phyloP scores from a whole-genome alignment of 345 rosid species.

The Eucalyptus grandis region DNA sequence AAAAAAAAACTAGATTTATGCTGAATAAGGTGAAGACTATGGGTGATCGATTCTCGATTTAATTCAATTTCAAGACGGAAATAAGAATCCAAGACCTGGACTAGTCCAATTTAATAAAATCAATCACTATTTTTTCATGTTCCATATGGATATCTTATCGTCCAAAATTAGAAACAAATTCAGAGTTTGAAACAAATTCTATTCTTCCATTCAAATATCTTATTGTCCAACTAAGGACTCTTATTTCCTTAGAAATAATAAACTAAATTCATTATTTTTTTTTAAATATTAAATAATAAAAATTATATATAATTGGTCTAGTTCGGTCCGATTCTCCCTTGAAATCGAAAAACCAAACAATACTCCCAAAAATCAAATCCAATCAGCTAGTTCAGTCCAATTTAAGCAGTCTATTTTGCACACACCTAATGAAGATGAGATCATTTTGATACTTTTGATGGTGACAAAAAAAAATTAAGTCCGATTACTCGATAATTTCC shows the following conservation, averaged over 20 bases:
- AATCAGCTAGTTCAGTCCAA: fast-evolving
- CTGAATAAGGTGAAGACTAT: fast-evolving
- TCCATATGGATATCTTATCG: too few species aligned
- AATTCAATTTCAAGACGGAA: too few species aligned
- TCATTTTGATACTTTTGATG: fast-evolving
- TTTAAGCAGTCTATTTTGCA: fast-evolving
- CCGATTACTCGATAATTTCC: too few species aligned
- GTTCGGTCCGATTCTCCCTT: too few species aligned
- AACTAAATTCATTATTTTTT: not conserved
- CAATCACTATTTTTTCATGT: too few species aligned
- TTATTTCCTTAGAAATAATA: fast-evolving
- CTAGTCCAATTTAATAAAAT: fast-evolving
- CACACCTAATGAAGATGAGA: not conserved
- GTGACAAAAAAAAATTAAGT: not conserved
- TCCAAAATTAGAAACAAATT: too few species aligned
- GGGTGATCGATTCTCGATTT: fast-evolving
- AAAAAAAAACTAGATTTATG: too few species aligned
- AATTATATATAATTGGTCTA: too few species aligned
- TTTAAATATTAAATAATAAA: not conserved
- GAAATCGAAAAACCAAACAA: too few species aligned
- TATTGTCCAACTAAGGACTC: fast-evolving
- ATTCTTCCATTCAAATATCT: too few species aligned
- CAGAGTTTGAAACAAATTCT: fast-evolving
- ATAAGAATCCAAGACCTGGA: fast-evolving
- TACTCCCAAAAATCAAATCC: fast-evolving